phyloP scores from a whole-genome alignment of 2,329 filamentous ascomycete species.

The Colletotrichum phormii region DNA sequence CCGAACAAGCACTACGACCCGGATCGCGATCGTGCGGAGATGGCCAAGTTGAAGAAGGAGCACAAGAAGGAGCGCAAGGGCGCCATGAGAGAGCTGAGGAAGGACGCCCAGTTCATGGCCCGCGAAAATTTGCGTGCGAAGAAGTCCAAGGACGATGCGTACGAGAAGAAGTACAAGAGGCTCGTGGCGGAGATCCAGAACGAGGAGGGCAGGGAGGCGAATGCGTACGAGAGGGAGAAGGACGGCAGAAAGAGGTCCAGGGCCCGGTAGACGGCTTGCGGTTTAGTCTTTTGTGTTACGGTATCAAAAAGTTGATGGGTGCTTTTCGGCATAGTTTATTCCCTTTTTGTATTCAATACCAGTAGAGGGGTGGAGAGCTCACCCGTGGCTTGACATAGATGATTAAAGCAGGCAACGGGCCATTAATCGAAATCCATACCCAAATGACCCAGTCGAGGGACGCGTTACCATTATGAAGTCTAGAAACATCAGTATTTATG shows the following conservation, averaged over 20 bases:
- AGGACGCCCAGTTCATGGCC: slow-evolving; percentile 94
- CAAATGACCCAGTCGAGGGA: not conserved
- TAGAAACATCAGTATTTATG: not conserved
- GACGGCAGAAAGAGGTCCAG: slow-evolving; percentile 76
- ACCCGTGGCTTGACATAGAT: not conserved
- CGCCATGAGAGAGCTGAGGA: slow-evolving; percentile 91
- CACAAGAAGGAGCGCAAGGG: slow-evolving; percentile 97
- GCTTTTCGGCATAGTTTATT: slow-evolving; percentile 22
- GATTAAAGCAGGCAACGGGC: not conserved
- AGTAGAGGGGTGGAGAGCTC: slow-evolving; percentile 6
- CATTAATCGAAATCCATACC: not conserved
- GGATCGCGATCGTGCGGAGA: slow-evolving; percentile 87
- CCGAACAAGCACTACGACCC: slow-evolving; percentile 98
- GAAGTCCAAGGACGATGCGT: slow-evolving; percentile 91
- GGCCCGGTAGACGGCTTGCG: slow-evolving; percentile 34
- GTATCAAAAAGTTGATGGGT: slow-evolving; percentile 24
- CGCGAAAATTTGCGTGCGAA: slow-evolving; percentile 91
- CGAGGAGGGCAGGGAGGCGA: slow-evolving; percentile 87
- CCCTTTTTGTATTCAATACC: slow-evolving; percentile 34
- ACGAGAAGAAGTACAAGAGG: slow-evolving; percentile 95
- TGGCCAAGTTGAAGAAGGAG: slow-evolving; percentile 86
- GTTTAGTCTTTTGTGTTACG: not conserved
- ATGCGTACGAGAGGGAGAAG: slow-evolving; percentile 91
- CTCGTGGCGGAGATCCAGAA: slow-evolving; percentile 95
- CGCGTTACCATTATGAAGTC: not conserved